A percentile compares a stretch with the other conserved stretches of the same genome.
Conservation (phyloP, 2,329 filamentous ascomycete genomes). For the Monosporascus sp. region DNA sequence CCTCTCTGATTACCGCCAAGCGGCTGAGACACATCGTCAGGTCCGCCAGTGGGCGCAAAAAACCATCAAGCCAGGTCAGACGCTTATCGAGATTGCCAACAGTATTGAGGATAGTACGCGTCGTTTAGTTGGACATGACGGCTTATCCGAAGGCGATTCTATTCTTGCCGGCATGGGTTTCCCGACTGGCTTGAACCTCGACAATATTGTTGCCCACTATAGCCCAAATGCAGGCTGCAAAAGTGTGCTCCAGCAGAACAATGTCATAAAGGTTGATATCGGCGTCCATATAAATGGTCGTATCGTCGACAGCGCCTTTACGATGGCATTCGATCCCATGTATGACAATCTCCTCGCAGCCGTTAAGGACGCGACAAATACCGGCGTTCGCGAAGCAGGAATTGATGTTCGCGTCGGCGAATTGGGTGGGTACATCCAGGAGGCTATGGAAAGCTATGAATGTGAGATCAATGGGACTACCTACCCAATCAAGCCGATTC, state of each 20-base stretch:
- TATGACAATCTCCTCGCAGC: conserved; percentile 72
- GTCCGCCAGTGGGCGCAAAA: conserved; percentile 80
- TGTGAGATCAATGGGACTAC: conserved; percentile 75
- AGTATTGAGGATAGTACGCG: conserved; percentile 83
- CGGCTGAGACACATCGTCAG: conserved; percentile 78
- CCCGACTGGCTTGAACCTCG: conserved; percentile 76
- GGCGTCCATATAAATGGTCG: conserved; percentile 76
- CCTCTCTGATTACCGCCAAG: conserved; percentile 75
- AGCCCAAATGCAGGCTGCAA: conserved; percentile 85
- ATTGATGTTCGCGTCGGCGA: conserved; percentile 88
- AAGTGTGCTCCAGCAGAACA: conserved; percentile 62
- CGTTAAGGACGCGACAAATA: conserved; percentile 74
- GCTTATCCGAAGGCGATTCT: conserved; percentile 72
- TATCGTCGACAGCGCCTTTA: conserved; percentile 80
- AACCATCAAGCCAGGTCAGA: conserved; percentile 75
- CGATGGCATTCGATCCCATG: conserved; percentile 67
- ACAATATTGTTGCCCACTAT: conserved; percentile 82
- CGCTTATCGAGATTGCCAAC: conserved; percentile 75
- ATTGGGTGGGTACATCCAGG: conserved; percentile 78
- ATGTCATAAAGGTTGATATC: conserved; percentile 81
- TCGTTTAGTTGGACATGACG: conserved; percentile 69
- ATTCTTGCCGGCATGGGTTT: conserved; percentile 80
- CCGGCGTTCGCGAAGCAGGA: conserved; percentile 83
- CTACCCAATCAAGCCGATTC: conserved; percentile 77
- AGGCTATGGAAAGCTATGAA: conserved; percentile 91